Evolutionary conservation across 1,139 yeast genomes (phyloP), one percentile per base, ranked within the genome.

Genomic region (Arxiozyma bovina): DNA sequence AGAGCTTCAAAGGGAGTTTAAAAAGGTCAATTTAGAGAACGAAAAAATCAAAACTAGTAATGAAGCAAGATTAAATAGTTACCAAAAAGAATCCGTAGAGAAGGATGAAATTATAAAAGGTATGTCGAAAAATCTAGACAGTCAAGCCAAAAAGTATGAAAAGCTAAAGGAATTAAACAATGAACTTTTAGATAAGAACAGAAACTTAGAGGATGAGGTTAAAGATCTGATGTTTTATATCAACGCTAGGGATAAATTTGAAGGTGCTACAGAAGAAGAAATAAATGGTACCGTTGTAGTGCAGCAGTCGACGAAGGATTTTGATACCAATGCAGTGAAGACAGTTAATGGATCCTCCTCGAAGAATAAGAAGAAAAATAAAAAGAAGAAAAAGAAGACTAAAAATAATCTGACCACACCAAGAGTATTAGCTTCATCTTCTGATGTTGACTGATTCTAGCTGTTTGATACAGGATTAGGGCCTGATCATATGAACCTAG

Each of bases 211-310:
- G 51, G 94, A 86, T 43, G 94, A 88, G 67, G 82, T 86, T 3
- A 79, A 77, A 44, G 96, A 90, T 67, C 70, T 90, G 55, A 87
- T 89, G 96, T 85, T 87, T 60, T 87, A 77, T 65, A 73, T 89
- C 52, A 94, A 87, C 58, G 78, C 87, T 3, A 87, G 80, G 64
- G 86, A 83, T 55, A 86, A 83, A 68, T 78, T 88, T 62, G 79
- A 83, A 61, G 78, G 82, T 64, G 85, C 87, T 25, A 77, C 82
- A 2, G 85, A 84, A 20, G 91, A 84, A 47, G 83, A 85, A 17
- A 80, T 75, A 60, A 85, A 88, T 58, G 96, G 96, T 0, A 80
- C 83, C 1, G 73, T 87, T 0, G 75, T 85, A 1, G 61, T 77
- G 11, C 68, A 67, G 46, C 41, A 22, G 5, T 8, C 12, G 21